Evolutionary conservation across 345 rosid species (phyloP).

Genomic region (Odontarrhena argentea): DNA sequence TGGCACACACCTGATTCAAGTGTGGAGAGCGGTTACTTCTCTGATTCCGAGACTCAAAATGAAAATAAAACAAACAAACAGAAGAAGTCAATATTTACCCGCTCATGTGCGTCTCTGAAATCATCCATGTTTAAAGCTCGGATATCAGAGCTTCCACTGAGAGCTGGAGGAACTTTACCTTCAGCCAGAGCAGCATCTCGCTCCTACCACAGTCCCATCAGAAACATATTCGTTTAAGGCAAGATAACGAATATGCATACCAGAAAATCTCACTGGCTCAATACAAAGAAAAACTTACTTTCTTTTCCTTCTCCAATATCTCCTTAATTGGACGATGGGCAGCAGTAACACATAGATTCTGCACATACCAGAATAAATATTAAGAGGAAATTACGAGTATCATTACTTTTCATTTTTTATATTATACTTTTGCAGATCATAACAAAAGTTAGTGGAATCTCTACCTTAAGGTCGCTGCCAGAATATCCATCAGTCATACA

Average conservation of each 20-base stretch:
- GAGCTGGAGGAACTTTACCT: constrained; percentile 71
- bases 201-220: constrained; percentile 53
- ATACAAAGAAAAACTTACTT: constrained; percentile 44
- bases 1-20: constrained; percentile 68
- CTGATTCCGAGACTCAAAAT: not conserved
- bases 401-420: not conserved
- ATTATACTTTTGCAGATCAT: not conserved
- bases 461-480: constrained; percentile 91
- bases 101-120: constrained; percentile 77
- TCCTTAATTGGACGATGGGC: constrained; percentile 89
- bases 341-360: constrained; percentile 70
- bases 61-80: not conserved
- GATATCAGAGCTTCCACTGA: constrained; percentile 67
- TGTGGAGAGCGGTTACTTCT: not conserved
- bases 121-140: constrained; percentile 80
- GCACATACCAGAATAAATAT: not conserved
- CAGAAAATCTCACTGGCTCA: not conserved
- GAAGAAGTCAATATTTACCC: constrained; percentile 48
- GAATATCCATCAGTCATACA: constrained; percentile 87
- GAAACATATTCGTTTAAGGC: not conserved
- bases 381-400: not conserved
- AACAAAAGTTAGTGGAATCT: constrained; percentile 2
- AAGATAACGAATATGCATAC: too few species aligned
- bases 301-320: constrained; percentile 80
- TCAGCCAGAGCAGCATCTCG: constrained; percentile 68